Conservation (phyloP, 1,284 basidiomycete genomes). For the Ustilago sp. region DNA sequence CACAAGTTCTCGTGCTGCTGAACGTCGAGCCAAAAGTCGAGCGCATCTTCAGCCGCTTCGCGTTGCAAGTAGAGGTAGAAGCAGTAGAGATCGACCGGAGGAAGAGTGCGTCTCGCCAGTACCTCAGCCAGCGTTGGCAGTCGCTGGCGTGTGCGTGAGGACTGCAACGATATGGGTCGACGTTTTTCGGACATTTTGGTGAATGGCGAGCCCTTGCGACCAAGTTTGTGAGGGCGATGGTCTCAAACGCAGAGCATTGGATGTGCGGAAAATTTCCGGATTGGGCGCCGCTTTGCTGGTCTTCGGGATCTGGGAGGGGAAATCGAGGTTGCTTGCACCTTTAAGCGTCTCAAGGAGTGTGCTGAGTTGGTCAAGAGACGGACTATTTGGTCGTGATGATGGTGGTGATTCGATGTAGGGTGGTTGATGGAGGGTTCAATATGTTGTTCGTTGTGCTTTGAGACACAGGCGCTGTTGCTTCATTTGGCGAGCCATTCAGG, state of each 20-base stretch:
- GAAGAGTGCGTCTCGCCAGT: slow-evolving; percentile 75
- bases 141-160: slow-evolving; percentile 63
- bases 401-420: background rate
- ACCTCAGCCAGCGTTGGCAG: slow-evolving; percentile 70
- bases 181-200: slow-evolving; percentile 49
- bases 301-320: background rate
- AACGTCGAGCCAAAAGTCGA: slow-evolving; percentile 99
- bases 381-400: background rate
- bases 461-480: slow-evolving; percentile 1
- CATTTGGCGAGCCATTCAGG: slow-evolving; percentile 4
- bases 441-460: slow-evolving; percentile 1
- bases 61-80: slow-evolving; percentile 81
- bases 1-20: slow-evolving; percentile 99
- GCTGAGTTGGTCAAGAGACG: background rate
- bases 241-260: slow-evolving; percentile 8
- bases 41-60: slow-evolving; percentile 91
- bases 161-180: slow-evolving; percentile 41
- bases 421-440: background rate
- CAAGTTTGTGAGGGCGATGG: background rate
- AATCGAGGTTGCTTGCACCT: background rate
- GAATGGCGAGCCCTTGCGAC: background rate
- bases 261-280: background rate
- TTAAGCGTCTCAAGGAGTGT: background rate
- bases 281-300: background rate
- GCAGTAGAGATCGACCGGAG: slow-evolving; percentile 97